phyloP scores from a whole-genome alignment of 306 rosid species.

The Gillenia trifoliata region DNA sequence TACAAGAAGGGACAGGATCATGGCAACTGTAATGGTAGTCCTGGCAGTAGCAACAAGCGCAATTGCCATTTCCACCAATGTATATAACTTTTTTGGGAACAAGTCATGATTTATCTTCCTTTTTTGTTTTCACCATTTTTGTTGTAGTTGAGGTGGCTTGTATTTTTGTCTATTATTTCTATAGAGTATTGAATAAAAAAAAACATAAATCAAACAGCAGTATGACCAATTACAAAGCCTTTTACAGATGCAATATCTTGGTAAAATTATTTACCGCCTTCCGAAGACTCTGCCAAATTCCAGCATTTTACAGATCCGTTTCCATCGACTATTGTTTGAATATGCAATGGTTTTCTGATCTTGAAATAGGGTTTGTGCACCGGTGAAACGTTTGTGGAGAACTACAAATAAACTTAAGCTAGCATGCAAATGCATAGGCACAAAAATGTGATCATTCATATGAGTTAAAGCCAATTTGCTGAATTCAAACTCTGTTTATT shows the following conservation, averaged over 20 bases:
- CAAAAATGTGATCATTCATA: neutral
- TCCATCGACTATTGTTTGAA: neutral
- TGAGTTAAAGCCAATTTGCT: neutral
- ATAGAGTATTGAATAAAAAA: too few relatives aligned
- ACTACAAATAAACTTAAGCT: neutral
- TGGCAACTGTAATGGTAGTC: slow-evolving; percentile 57
- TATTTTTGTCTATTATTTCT: neutral
- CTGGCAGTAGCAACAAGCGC: slow-evolving; percentile 60
- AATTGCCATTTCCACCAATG: slow-evolving; percentile 72
- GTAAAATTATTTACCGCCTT: neutral
- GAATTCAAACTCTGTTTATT: neutral
- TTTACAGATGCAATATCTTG: neutral
- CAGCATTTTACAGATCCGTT: neutral
- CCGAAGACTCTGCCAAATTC: neutral
- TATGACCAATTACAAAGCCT: too few relatives aligned
- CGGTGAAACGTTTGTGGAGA: neutral
- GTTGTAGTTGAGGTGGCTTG: slow-evolving; percentile 17
- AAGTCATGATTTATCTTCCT: slow-evolving; percentile 8
- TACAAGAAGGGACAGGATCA: slow-evolving; percentile 50
- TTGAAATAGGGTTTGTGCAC: neutral
- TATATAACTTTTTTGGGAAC: slow-evolving; percentile 34
- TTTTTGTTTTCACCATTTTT: neutral
- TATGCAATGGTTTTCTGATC: neutral
- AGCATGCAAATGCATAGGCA: neutral
- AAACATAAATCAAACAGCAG: neutral